phyloP scores from a whole-genome alignment of 202 grass and related monocot species.

The Eragrostis tef region DNA sequence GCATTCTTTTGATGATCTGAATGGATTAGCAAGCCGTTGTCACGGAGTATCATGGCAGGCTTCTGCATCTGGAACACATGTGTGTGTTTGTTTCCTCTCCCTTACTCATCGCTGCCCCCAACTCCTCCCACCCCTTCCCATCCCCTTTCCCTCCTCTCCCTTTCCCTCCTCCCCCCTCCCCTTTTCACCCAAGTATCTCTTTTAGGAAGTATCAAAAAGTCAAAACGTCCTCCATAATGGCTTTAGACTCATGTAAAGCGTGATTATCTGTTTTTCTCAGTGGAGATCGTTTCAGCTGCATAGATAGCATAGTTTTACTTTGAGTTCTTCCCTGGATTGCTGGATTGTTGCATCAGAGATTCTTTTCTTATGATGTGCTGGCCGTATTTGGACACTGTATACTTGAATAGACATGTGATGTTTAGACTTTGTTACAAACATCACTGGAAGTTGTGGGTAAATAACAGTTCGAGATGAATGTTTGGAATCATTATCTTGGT shows the following conservation, averaged over 20 bases:
- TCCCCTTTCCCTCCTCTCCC: conserved; percentile 14
- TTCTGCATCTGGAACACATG: conserved; percentile 85
- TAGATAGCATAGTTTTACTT: neutral
- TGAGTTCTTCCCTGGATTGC: conserved; percentile 7
- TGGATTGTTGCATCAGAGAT: neutral
- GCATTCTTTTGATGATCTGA: conserved; percentile 66
- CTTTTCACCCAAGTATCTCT: conserved; percentile 21
- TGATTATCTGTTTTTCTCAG: conserved; percentile 26
- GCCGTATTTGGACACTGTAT: neutral
- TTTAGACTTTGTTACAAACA: conserved; percentile 10
- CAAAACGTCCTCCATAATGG: neutral
- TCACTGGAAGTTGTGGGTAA: neutral
- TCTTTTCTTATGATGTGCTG: conserved; percentile 8
- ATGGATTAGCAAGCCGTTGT: conserved; percentile 85
- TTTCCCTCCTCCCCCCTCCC: conserved; percentile 5
- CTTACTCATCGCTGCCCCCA: conserved; percentile 63
- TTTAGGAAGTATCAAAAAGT: conserved; percentile 37
- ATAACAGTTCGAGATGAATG: neutral
- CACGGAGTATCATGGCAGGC: conserved; percentile 87
- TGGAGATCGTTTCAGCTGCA: conserved; percentile 1
- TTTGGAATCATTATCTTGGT: neutral
- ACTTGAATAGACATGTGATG: neutral
- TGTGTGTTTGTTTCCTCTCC: conserved; percentile 87
- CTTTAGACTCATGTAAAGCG: conserved; percentile 15
- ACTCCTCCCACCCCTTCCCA: conserved; percentile 24